Base-by-base conservation (phyloP, 495 filamentous ascomycete species). In the Penicillium riverlandense region DNA sequence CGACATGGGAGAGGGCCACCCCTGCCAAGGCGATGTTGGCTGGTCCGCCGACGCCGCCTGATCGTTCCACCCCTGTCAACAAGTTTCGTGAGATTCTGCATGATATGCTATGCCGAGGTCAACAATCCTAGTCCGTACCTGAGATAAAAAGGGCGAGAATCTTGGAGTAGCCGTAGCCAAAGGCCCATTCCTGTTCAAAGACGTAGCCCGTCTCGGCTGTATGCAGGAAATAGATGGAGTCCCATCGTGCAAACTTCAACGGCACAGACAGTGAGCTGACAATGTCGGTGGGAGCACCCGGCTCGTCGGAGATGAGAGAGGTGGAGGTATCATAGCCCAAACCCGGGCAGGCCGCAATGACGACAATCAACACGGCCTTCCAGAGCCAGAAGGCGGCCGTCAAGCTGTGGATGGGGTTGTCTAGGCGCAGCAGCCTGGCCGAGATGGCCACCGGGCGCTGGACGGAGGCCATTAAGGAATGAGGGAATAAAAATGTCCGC, bases 161-260 rank as follows among this genome's bases (percentile, higher is more conserved):
- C 37, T 70, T 63, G 5, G 83, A 74, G 47, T 83, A 79, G 1
- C 79, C 80, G 61, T 72, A 78, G 14, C 88, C 84, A 68, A 95
- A 98, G 1, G 94, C 92, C 90, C 90, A 97, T 66, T 96, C 89
- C 66, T 98, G 94, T 65, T 98, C 92, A 65, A 84, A 90, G 8
- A 82, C 40, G 48, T 96, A 89, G 15, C 88, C 90, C 29, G 81
- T 69, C 43, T 75, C 68, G 0, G 88, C 82, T 36, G 70, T 62
- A 43, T 81, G 76, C 30, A 83, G 67, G 54, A 86, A 97, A 60
- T 96, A 97, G 41, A 98, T 82, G 31, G 86, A 83, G 57, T 98
- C 92, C 92, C 92, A 98, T 63, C 91, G 76, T 0, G 82, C 80
- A 33, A 96, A 72, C 41, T 80, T 82, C 44, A 61, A 48, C 12